Percentiles rank a stretch among this genome's conserved stretches.
phyloP scores from a whole-genome alignment of 495 filamentous ascomycete species.

The Neurospora sp. region DNA sequence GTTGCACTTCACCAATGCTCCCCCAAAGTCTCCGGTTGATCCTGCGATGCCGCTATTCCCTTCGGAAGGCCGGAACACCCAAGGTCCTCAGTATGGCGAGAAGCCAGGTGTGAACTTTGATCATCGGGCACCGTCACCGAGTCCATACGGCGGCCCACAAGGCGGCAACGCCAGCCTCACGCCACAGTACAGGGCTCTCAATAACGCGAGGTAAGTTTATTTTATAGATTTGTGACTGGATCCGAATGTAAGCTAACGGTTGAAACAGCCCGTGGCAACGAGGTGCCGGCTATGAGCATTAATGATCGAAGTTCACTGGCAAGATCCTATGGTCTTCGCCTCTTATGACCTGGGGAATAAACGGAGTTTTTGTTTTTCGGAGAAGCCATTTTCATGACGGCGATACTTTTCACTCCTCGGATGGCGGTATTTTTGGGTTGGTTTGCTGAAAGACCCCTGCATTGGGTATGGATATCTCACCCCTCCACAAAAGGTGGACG shows the following conservation, averaged over 20 bases:
- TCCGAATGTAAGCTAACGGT: constrained; percentile 9
- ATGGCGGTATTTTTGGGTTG: background rate
- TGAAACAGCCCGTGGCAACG: constrained; percentile 43
- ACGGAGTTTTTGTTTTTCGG: constrained; percentile 1
- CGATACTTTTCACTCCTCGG: background rate
- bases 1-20: constrained; percentile 19
- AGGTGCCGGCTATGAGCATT: constrained; percentile 42
- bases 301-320: constrained; percentile 2
- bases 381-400: background rate
- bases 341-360: constrained; percentile 3
- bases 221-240: background rate
- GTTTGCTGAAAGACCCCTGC: background rate
- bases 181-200: constrained; percentile 13
- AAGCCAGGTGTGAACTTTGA: constrained; percentile 7
- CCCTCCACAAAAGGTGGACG: background rate
- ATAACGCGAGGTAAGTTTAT: constrained; percentile 37
- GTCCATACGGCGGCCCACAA: constrained; percentile 8
- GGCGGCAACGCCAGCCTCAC: constrained; percentile 1
- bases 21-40: constrained; percentile 50
- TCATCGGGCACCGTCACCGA: constrained; percentile 6
- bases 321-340: background rate
- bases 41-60: constrained; percentile 55
- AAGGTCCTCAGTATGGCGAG: constrained; percentile 1
- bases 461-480: background rate
- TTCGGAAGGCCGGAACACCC: constrained; percentile 15